phyloP scores from a whole-genome alignment of 306 rosid species.

The Luffa acutangula region DNA sequence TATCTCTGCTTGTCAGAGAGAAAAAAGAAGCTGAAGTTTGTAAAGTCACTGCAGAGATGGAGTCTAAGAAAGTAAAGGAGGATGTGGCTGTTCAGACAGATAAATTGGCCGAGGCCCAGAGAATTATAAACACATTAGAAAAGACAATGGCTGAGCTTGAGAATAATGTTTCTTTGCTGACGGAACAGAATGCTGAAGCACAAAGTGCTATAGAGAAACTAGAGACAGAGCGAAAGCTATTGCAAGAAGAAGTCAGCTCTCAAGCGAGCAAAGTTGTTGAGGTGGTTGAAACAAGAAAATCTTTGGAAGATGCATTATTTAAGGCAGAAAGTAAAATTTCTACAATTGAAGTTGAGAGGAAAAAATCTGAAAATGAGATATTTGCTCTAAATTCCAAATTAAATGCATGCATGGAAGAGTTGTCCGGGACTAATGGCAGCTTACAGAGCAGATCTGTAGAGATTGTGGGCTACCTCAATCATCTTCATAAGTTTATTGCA shows the following conservation, averaged over 20 bases:
- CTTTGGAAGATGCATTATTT: slow-evolving; percentile 53
- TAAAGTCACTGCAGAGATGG: slow-evolving; percentile 48
- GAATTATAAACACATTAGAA: slow-evolving; percentile 55
- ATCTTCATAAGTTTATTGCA: slow-evolving; percentile 60
- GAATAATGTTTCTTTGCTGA: slow-evolving; percentile 34
- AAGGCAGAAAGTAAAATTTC: slow-evolving; percentile 59
- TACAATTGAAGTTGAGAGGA: slow-evolving; percentile 42
- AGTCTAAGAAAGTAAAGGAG: slow-evolving; percentile 48
- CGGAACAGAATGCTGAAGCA: slow-evolving; percentile 48
- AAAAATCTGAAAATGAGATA: slow-evolving; percentile 58
- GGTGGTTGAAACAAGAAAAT: slow-evolving; percentile 35
- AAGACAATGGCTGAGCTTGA: slow-evolving; percentile 44
- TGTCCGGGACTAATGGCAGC: slow-evolving; percentile 51
- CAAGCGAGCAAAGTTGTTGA: slow-evolving; percentile 43
- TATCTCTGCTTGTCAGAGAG: slow-evolving; percentile 39
- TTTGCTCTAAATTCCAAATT: slow-evolving; percentile 52
- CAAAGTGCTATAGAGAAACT: slow-evolving; percentile 38
- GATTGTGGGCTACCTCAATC: slow-evolving; percentile 41
- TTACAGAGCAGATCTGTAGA: slow-evolving; percentile 47
- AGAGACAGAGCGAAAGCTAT: slow-evolving; percentile 59
- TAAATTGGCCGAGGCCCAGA: slow-evolving; percentile 53
- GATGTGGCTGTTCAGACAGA: slow-evolving; percentile 41
- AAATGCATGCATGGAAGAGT: slow-evolving; percentile 56
- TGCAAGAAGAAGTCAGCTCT: slow-evolving; percentile 51
- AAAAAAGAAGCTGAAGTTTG: slow-evolving; percentile 55